Evolutionary conservation across 2,329 filamentous ascomycete species (phyloP).

Genomic region (Trichoderma sp.): DNA sequence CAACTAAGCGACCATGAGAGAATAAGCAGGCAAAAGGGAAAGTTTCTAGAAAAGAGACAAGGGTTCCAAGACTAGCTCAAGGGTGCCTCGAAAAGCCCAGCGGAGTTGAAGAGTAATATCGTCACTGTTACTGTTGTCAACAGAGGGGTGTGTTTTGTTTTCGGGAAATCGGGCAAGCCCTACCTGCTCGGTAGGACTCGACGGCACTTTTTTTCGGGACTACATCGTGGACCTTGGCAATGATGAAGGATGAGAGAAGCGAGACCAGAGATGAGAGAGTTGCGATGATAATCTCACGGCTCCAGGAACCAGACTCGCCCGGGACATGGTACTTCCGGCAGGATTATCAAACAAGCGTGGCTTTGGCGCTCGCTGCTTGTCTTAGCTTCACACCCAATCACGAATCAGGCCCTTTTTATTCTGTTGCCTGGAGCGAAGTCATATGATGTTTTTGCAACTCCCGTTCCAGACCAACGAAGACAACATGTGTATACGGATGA

Average conservation of each 20-base stretch:
- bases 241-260: neutral
- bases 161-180: neutral
- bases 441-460: neutral
- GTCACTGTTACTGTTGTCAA: neutral
- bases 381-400: neutral
- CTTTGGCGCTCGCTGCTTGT: neutral
- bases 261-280: neutral
- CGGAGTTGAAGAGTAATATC: neutral
- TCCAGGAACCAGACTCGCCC: neutral
- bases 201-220: neutral
- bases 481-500: neutral
- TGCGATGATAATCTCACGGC: neutral
- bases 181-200: neutral
- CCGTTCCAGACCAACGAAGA: neutral
- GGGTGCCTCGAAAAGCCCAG: neutral
- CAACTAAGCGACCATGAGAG: neutral
- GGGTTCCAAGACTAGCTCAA: neutral
- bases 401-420: neutral
- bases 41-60: slow-evolving; percentile 4
- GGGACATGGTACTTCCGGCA: neutral
- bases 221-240: neutral
- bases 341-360: neutral
- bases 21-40: slow-evolving; percentile 11
- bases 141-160: neutral
- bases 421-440: neutral